Evolutionary conservation across 345 rosid genomes (phyloP), one percentile per base, ranked within the genome.

Genomic region (Clarkia xantiana): DNA sequence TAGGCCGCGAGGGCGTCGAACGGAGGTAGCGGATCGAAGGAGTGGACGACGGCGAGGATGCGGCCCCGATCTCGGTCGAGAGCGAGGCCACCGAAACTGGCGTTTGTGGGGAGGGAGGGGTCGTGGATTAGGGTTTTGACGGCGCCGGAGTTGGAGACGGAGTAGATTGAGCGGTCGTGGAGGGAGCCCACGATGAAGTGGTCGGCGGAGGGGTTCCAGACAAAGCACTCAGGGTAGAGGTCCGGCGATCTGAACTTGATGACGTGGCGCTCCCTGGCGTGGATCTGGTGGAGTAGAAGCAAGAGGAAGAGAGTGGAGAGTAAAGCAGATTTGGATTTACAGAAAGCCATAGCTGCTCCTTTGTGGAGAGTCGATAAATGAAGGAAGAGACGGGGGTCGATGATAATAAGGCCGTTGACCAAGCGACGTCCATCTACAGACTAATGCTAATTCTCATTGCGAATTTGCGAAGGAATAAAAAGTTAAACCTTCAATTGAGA

Each of bases 1-100:
- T 88, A 88, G 52, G 95, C 84, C 44, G 81, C 95, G 38, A 84
- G 76, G 68, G 94, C 94, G 61, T 67, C 70, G 84, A 78, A 88
- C 18, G 76, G 64, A 39, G 71, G 78, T 66, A 79, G 97, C 6
- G 93, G 86, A 0, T 62, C 12, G 2, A 0, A 0, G 48, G 77
- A 63, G 49, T 75, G 67, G 62, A 83, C 52, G 22, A 54, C 70
- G 15, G 86, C 97, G 18, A 84, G 84, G 40, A 82, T 71, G 44
- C 94, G 94, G 29, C 69, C 60, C 64, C 71, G 52, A 64, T 53
- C 25, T 9, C 67, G 53, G 62, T 88, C 94, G 36, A 88, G 60
- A 29, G 84, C 43, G 40, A 84, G 61, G 44, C 97, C 95, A 1
- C 71, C 45, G 45, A 88, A 42, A 29, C 78, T 64, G 42, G 77